Evolutionary conservation across 257 asterid genomes (phyloP).

Genomic region (Ajuga chamaepitys): DNA sequence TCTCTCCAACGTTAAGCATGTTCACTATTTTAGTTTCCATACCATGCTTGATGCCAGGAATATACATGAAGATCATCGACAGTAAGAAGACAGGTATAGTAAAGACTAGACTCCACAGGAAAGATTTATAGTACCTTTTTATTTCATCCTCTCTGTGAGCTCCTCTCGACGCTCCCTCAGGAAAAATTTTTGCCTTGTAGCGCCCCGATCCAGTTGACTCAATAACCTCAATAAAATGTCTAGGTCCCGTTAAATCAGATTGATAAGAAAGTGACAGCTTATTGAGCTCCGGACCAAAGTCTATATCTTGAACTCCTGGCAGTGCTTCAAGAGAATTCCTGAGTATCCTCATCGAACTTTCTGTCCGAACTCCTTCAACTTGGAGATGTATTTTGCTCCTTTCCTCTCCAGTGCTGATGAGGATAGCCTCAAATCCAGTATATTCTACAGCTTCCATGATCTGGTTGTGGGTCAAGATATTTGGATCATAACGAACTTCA

Average conservation of each 20-base stretch:
- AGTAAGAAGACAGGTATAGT: slow-evolving; percentile 51
- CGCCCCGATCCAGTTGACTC: slow-evolving; percentile 30
- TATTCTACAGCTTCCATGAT: slow-evolving; percentile 32
- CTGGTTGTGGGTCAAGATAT: slow-evolving; percentile 17
- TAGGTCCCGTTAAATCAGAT: slow-evolving; percentile 50
- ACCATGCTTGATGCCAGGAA: slow-evolving; percentile 40
- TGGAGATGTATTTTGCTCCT: slow-evolving; percentile 31
- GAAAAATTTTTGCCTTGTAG: slow-evolving; percentile 30
- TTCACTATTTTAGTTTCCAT: slow-evolving; percentile 39
- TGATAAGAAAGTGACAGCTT: slow-evolving; percentile 37
- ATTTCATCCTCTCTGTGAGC: slow-evolving; percentile 33
- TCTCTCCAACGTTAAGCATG: slow-evolving; percentile 38
- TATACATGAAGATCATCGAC: slow-evolving; percentile 64
- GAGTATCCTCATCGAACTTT: slow-evolving; percentile 21
- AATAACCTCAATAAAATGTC: slow-evolving; percentile 34
- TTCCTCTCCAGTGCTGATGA: slow-evolving; percentile 33
- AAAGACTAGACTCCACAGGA: slow-evolving; percentile 53
- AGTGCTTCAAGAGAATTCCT: slow-evolving; percentile 28
- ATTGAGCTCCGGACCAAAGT: slow-evolving; percentile 15
- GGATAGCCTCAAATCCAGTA: slow-evolving; percentile 44
- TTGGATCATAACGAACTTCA: slow-evolving; percentile 43
- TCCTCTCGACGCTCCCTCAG: slow-evolving; percentile 32
- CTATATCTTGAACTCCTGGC: slow-evolving; percentile 38
- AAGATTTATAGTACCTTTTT: slow-evolving; percentile 27
- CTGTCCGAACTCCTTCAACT: slow-evolving; percentile 28